A percentile compares a stretch with the other conserved stretches of the same genome.
Conservation (phyloP, 2,329 filamentous ascomycete genomes). For the Nothopassalora personata region DNA sequence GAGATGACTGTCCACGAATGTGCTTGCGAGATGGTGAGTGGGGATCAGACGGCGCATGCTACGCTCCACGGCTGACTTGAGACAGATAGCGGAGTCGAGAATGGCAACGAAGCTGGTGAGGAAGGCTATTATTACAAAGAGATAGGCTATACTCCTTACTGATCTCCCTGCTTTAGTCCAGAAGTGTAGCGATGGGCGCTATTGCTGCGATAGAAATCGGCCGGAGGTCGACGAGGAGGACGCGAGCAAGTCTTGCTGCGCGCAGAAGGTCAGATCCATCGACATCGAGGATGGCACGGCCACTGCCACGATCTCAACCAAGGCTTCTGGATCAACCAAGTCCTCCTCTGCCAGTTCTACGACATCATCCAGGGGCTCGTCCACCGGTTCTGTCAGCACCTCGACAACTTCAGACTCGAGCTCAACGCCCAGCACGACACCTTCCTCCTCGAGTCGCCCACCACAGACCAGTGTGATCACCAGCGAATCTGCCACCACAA, state of each 20-base stretch:
- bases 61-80: background rate
- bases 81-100: constrained; percentile 1
- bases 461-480: background rate
- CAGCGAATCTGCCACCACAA: background rate
- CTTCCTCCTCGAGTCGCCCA: background rate
- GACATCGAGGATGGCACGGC: background rate
- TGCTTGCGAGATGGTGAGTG: constrained; percentile 26
- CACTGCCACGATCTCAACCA: background rate
- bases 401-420: background rate
- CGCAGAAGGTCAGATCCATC: background rate
- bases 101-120: constrained; percentile 27
- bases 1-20: constrained; percentile 24
- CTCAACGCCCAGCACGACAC: background rate
- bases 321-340: background rate
- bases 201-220: constrained; percentile 30
- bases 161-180: constrained; percentile 7
- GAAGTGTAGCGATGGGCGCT: constrained; percentile 27
- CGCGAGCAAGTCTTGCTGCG: background rate
- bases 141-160: too few species aligned
- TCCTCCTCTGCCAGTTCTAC: background rate
- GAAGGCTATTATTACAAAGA: too few species aligned
- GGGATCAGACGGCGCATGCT: background rate
- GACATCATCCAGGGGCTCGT: background rate
- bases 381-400: background rate
- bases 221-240: background rate